phyloP scores from a whole-genome alignment of 2,329 filamentous ascomycete genomes.

The Colletotrichum somersetense region DNA sequence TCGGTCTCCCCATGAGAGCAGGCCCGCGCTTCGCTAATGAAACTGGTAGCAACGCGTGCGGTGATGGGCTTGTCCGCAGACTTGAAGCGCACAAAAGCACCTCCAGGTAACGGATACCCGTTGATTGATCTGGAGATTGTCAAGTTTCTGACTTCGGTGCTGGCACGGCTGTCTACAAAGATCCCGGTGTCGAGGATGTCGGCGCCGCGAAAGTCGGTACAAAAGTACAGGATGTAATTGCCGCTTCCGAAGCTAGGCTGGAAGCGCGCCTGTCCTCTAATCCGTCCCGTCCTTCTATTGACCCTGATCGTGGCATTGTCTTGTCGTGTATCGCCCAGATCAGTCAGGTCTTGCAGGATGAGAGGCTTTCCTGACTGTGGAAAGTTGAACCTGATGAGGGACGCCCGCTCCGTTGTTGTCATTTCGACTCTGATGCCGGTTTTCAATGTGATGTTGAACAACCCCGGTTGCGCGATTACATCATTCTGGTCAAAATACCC shows the following conservation, averaged over 20 bases:
- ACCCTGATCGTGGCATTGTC: constrained; percentile 69
- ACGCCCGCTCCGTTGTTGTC: constrained; percentile 74
- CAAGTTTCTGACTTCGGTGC: constrained; percentile 59
- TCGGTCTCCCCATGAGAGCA: constrained; percentile 77
- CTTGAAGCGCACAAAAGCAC: constrained; percentile 73
- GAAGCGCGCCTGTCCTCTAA: constrained; percentile 74
- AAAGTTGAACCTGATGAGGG: constrained; percentile 76
- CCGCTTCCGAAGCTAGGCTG: constrained; percentile 75
- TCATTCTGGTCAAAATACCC: constrained; percentile 63
- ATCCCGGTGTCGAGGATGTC: constrained; percentile 70
- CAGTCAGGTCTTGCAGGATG: constrained; percentile 74
- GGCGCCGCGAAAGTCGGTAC: constrained; percentile 74
- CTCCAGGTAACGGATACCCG: constrained; percentile 68
- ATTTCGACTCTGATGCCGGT: constrained; percentile 73
- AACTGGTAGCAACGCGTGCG: constrained; percentile 76
- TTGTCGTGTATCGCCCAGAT: constrained; percentile 71
- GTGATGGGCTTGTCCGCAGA: constrained; percentile 64
- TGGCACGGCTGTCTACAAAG: constrained; percentile 69
- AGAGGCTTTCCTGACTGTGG: constrained; percentile 64
- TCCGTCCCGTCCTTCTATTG: constrained; percentile 67
- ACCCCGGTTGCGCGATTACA: constrained; percentile 71
- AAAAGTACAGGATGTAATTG: constrained; percentile 72
- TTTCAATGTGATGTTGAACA: constrained; percentile 72
- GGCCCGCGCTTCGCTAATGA: constrained; percentile 74
- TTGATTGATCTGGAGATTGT: constrained; percentile 64